Base-by-base conservation (phyloP, 306 rosid species). In the Rosa multiflora region DNA sequence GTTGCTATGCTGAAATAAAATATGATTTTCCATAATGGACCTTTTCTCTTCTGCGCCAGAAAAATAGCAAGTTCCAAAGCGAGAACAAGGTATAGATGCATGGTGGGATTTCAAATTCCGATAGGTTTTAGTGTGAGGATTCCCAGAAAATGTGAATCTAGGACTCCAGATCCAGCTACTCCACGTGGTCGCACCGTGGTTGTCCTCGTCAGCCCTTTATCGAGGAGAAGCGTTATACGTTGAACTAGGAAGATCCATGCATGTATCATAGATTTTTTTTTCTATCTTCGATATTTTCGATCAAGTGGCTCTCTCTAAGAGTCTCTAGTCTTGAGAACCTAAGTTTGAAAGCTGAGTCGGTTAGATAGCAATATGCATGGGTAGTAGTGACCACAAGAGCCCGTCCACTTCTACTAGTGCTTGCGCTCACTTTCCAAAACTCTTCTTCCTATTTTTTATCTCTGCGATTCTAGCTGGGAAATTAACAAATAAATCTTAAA, bases 101-200 rank as follows among this genome's bases (percentile, higher is more conserved):
- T 23, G 74, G 75, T 17, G 76, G 56, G 74, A 49, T 52, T 80
- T 23, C 88, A 79, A 86, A 81, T 74, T 87, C 81, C 88, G 51
- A 81, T 56, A 44, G 56, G 51, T 75, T 79, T 64, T 8, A 62
- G 5, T 12, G 61, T 68, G 83, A 84, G 86, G 39, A 56, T 4
- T 59, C 68, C 80, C 67, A 68, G 15, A 37, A 55, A 64, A 37
- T 62, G 77, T 80, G 80, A 79, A 76, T 76, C 79, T 81, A 85
- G 79, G 81, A 72, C 21, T 83, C 76, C 80, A 81, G 15, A 39
- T 74, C 78, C 85, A 87, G 75, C 84, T 75, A 58, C 74, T 82
- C 76, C 89, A 87, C 87, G 78, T 85, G 86, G 86, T 49, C 39
- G 48, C 74, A 58, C 67, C 76, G 56, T 48, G 78, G 37, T 66